Evolutionary conservation across 768 basidiomycete species (phyloP).

Genomic region (Pulveroboletus sp.): DNA sequence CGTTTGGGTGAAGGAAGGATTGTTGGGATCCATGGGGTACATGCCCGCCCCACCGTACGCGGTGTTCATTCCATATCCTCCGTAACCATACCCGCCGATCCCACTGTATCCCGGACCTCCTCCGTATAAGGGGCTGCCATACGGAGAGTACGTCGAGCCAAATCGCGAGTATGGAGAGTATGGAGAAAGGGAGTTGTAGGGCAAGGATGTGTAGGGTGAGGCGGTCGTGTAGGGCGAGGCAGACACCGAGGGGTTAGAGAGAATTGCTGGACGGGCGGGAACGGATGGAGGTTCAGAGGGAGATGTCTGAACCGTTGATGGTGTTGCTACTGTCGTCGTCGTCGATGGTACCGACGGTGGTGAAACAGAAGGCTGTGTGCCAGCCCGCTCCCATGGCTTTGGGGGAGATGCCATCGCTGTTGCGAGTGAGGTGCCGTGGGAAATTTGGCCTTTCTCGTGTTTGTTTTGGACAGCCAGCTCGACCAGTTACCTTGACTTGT

Average conservation of each 20-base stretch:
- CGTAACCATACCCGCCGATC: slow-evolving; percentile 41
- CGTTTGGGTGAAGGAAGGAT: slow-evolving; percentile 74
- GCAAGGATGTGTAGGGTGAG: slow-evolving; percentile 40
- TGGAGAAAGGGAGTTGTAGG: slow-evolving; percentile 43
- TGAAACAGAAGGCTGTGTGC: slow-evolving; percentile 30
- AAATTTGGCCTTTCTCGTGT: slow-evolving; percentile 1
- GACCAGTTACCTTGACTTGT: no score
- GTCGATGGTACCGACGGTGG: slow-evolving; percentile 22
- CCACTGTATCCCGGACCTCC: slow-evolving; percentile 36
- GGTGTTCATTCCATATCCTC: slow-evolving; percentile 49
- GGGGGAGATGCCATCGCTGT: slow-evolving; percentile 73
- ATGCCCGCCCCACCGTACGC: slow-evolving; percentile 38
- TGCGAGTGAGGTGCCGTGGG: slow-evolving; percentile 11
- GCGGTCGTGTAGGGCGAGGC: slow-evolving; percentile 32
- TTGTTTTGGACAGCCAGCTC: no score
- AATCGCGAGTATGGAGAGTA: slow-evolving; percentile 42
- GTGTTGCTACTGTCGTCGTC: slow-evolving; percentile 12
- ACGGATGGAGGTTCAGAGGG: slow-evolving; percentile 40
- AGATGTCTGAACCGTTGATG: slow-evolving; percentile 21
- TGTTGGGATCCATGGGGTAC: slow-evolving; percentile 42
- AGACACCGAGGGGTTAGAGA: slow-evolving; percentile 38
- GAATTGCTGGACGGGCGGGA: slow-evolving; percentile 59
- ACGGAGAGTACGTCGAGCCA: slow-evolving; percentile 34
- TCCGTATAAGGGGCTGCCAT: slow-evolving; percentile 31
- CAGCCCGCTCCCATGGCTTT: slow-evolving; percentile 82